These are phyloP conservation scores for Termitomyces bulborhizus DNA, from an alignment of 768 basidiomycete genomes.

Conservation along the genomic window DNA sequence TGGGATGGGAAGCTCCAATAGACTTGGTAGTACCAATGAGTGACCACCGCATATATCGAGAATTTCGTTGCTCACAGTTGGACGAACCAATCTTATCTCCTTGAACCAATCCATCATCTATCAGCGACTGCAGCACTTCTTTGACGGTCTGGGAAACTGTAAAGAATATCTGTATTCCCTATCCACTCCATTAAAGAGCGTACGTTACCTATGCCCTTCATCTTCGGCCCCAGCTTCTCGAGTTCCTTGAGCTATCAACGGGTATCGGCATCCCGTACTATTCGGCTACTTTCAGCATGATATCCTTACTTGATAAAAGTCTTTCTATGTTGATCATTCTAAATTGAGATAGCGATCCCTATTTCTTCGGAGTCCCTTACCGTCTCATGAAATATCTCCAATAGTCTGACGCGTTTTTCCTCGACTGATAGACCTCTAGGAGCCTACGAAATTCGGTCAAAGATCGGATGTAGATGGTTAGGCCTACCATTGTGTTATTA, in stretches of 20 bases:
- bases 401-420: conserved; percentile 82
- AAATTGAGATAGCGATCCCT: not conserved
- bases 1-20: conserved; percentile 97
- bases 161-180: not conserved
- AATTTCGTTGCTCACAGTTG: conserved; percentile 57
- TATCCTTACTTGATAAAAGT: conserved; percentile 63
- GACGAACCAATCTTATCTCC: conserved; percentile 92
- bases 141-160: conserved; percentile 88
- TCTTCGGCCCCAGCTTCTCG: conserved; percentile 82
- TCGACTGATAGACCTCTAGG: conserved; percentile 83
- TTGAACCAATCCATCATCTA: conserved; percentile 82
- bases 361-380: conserved; percentile 30
- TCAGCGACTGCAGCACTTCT: conserved; percentile 82
- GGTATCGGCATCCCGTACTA: not conserved
- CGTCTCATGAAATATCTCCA: conserved; percentile 93
- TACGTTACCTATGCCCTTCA: conserved; percentile 79
- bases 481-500: conserved; percentile 5
- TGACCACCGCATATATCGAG: conserved; percentile 15
- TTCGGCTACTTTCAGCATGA: not conserved
- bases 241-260: conserved; percentile 73
- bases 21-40: conserved; percentile 38
- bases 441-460: conserved; percentile 34
- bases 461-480: not conserved
- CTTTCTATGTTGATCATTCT: conserved; percentile 45
- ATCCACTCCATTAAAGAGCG: not conserved